Evolutionary conservation across 768 basidiomycete genomes (phyloP), one percentile per base, ranked within the genome.

Genomic region (Macrocybe gigantea): DNA sequence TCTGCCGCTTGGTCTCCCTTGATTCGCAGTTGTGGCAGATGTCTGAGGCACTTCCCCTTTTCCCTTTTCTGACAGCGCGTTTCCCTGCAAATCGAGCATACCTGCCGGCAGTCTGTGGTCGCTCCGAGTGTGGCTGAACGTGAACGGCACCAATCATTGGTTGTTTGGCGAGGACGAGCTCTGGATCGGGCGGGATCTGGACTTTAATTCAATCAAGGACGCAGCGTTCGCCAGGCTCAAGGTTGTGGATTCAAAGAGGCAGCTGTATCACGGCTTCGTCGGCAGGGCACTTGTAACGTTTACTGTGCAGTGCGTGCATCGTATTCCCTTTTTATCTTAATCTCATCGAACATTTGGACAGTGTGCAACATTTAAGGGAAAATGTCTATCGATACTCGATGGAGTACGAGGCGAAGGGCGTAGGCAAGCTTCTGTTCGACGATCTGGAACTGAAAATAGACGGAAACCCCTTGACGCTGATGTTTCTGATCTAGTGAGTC

Each of bases 131-230:
- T 86, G 84, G 83, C 65, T 85, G 38, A 71, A 78, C 10, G 71
- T 71, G 5, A 73, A 74, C 32, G 71, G 67, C n/a, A 63, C 79
- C 34, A 79, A 85, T 48, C 84, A 83, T 50, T 74, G 81, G 33
- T 47, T 85, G 38, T 85, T 86, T 54, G 73, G 74, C 33, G 79
- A 80, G 13, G 79, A 82, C 53, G 79, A 82, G 29, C 57, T 85
- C 29, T 85, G 82, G 81, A 64, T 85, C 9, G 83, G 79, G 12
- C 78, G 69, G 56, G 82, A 86, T 56, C 80, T 79, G 5, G 81
- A 85, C 56, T 85, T 86, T 57, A 60, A 65, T 38, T 65, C 74
- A 1, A 76, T 86, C 38, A 64, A 67, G 13, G 74, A 83, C 39
- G 80, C 78, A 7, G 75, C 77, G 1, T 79, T 81, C 55, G 78